Conservation (phyloP, 441 rosid genomes). For the Gossypium davidsonii region DNA sequence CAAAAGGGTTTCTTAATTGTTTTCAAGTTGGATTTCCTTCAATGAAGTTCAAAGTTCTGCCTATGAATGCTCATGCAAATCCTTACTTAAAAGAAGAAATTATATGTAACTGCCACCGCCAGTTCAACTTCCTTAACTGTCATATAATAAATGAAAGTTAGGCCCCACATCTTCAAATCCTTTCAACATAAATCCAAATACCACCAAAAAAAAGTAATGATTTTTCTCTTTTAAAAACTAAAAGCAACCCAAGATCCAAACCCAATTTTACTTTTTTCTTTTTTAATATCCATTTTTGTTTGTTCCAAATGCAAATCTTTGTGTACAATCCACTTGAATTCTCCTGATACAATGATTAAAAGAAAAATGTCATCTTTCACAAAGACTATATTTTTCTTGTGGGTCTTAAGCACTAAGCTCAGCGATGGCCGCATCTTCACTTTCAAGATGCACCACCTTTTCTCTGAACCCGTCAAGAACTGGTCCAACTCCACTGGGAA, state of each 20-base stretch:
- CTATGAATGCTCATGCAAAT: too few species aligned
- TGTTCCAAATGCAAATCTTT: conserved; percentile 15
- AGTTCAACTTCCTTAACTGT: conserved; percentile 19
- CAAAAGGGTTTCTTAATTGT: background rate
- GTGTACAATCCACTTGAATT: background rate
- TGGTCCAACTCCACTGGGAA: conserved; percentile 38
- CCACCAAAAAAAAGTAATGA: background rate
- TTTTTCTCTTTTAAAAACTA: background rate
- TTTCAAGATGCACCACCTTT: conserved; percentile 79
- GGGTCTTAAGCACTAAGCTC: conserved; percentile 24
- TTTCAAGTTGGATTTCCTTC: background rate
- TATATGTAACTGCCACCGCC: conserved; percentile 7
- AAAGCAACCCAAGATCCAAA: conserved; percentile 7
- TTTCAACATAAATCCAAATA: background rate
- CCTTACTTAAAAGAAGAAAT: too few species aligned
- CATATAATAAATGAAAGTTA: background rate
- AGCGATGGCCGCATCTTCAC: conserved; percentile 61
- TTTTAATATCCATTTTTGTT: background rate
- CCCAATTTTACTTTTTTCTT: background rate
- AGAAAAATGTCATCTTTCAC: conserved; percentile 27
- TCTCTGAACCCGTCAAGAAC: conserved; percentile 55
- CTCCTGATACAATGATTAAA: background rate
- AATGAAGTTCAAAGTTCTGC: too few species aligned
- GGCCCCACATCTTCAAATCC: conserved; percentile 8
- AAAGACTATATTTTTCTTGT: conserved; percentile 25